Percentiles rank a stretch among this genome's conserved stretches.
Conservation (phyloP, 2,329 filamentous ascomycete species). For the Cladophialophora psammophila region DNA sequence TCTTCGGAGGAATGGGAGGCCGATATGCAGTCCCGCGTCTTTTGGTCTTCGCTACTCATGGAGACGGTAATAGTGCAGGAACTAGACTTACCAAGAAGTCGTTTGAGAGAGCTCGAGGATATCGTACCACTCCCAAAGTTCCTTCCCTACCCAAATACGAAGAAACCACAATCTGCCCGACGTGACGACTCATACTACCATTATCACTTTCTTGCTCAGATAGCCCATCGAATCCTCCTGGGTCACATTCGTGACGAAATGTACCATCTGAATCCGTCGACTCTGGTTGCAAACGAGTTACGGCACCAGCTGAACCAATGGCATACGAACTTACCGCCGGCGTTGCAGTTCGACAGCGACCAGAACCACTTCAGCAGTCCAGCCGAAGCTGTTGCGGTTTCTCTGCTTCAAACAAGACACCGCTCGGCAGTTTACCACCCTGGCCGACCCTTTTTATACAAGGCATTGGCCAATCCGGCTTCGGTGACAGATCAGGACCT, state of each 20-base stretch:
- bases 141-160: slow-evolving; percentile 50
- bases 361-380: slow-evolving; percentile 1
- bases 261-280: slow-evolving; percentile 59
- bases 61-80: slow-evolving; percentile 63
- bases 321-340: slow-evolving; percentile 58
- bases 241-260: slow-evolving; percentile 60
- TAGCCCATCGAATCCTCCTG: slow-evolving; percentile 62
- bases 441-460: slow-evolving; percentile 21
- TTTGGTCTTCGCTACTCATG: slow-evolving; percentile 65
- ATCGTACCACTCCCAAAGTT: slow-evolving; percentile 62
- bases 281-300: slow-evolving; percentile 59
- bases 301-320: slow-evolving; percentile 63
- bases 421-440: slow-evolving; percentile 15
- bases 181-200: slow-evolving; percentile 63
- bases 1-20: slow-evolving; percentile 61
- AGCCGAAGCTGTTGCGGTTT: slow-evolving; percentile 10
- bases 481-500: no score
- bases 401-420: slow-evolving; percentile 16
- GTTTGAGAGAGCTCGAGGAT: slow-evolving; percentile 60
- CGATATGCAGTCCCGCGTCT: slow-evolving; percentile 63
- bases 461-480: no score
- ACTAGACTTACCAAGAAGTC: slow-evolving; percentile 59
- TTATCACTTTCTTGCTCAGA: slow-evolving; percentile 64
- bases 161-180: slow-evolving; percentile 47
- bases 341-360: slow-evolving; percentile 56